These are phyloP conservation scores for Spathaspora arborariae DNA, from an alignment of 805 yeast genomes.

Conservation along the genomic window DNA sequence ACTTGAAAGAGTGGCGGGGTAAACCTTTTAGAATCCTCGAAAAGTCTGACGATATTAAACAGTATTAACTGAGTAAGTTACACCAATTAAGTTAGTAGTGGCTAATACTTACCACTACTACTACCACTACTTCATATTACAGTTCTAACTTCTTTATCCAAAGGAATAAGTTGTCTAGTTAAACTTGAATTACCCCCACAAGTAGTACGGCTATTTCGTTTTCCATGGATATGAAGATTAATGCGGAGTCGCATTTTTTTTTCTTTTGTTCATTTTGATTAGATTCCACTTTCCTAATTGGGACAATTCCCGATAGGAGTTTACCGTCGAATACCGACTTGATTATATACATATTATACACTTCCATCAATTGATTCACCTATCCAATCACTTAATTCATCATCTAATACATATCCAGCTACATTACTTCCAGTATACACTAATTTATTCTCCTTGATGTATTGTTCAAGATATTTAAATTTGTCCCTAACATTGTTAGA, in stretches of 20 bases:
- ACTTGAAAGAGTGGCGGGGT: no score
- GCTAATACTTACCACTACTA: no score
- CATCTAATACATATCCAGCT: conserved; percentile 43
- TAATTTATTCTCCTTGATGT: conserved; percentile 24
- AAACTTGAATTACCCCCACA: no score
- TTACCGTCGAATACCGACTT: neutral
- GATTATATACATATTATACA: conserved; percentile 10
- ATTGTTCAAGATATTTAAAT: conserved; percentile 31
- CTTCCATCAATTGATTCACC: conserved; percentile 46
- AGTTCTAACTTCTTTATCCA: no score
- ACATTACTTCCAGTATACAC: conserved; percentile 40
- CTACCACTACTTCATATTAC: no score
- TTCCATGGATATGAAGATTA: neutral
- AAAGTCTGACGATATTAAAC: no score
- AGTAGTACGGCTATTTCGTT: no score
- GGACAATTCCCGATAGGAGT: neutral
- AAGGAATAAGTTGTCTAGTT: no score
- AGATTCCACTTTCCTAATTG: neutral
- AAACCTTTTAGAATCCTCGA: no score
- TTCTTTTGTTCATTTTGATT: no score
- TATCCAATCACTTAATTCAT: conserved; percentile 42
- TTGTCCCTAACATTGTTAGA: conserved; percentile 11
- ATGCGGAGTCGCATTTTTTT: neutral
- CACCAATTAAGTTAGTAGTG: no score
- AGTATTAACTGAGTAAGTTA: no score